These are phyloP conservation scores for Cynanchum wilfordii DNA, from an alignment of 257 asterid genomes.

Conservation along the genomic window DNA sequence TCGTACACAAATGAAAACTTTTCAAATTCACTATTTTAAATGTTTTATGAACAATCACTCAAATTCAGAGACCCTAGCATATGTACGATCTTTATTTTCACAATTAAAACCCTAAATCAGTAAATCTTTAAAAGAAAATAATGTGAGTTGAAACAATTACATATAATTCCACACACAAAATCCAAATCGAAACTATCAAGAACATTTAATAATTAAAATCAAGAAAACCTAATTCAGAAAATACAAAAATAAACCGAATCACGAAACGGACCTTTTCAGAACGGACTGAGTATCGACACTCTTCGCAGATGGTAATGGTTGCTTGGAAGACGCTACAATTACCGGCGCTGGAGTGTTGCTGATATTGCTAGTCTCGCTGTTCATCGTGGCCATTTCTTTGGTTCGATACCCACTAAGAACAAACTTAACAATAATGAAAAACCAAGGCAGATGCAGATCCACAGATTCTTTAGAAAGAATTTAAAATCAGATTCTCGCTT, in stretches of 20 bases:
- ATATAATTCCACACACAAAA: not conserved
- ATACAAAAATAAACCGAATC: not conserved
- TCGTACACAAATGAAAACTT: not conserved
- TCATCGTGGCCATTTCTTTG: slow-evolving; percentile 47
- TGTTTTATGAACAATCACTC: not conserved
- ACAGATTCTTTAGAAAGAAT: not conserved
- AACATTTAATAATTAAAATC: not conserved
- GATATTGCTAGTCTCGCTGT: slow-evolving; percentile 51
- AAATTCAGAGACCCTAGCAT: not conserved
- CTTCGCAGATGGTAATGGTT: slow-evolving; percentile 27
- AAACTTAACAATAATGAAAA: not conserved
- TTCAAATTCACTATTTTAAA: not conserved
- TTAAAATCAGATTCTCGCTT: not conserved
- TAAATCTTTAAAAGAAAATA: not conserved
- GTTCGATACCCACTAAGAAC: not conserved
- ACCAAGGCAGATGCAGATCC: not conserved
- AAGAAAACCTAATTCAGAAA: not conserved
- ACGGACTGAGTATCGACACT: slow-evolving; percentile 30
- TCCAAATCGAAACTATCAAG: not conserved
- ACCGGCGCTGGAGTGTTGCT: slow-evolving; percentile 35
- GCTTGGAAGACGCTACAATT: slow-evolving; percentile 24
- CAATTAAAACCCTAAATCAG: not conserved
- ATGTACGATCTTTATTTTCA: not conserved
- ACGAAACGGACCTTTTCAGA: slow-evolving; percentile 29
- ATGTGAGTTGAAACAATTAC: not conserved